These are phyloP conservation scores for Penicillium sp. DNA, from an alignment of 2,329 filamentous ascomycete genomes.

Conservation along the genomic window DNA sequence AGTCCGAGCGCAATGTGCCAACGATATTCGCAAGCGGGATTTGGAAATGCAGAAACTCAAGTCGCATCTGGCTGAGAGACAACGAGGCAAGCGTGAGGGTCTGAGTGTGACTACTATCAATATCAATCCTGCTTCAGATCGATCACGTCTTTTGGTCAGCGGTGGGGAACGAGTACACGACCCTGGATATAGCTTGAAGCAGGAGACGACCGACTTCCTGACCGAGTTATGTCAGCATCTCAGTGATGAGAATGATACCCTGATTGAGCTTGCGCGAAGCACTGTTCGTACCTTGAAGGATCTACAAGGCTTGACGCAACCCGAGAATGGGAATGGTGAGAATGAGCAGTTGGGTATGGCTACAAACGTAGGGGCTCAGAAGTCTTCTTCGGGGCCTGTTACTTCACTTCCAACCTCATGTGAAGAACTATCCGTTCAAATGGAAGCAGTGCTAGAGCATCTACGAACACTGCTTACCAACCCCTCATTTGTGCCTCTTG, in stretches of 20 bases:
- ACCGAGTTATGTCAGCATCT: conserved; percentile 78
- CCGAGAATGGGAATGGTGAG: conserved; percentile 29
- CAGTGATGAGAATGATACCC: conserved; percentile 85
- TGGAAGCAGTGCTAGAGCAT: conserved; percentile 76
- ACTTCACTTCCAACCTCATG: conserved; percentile 58
- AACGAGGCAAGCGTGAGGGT: conserved; percentile 58
- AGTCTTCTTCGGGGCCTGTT: conserved; percentile 27
- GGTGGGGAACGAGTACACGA: conserved; percentile 49
- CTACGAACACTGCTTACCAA: conserved; percentile 84
- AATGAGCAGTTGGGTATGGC: conserved; percentile 32
- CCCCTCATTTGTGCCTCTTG: conserved; percentile 91
- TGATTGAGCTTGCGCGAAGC: conserved; percentile 69
- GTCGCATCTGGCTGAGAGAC: conserved; percentile 72
- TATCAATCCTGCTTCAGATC: conserved; percentile 43
- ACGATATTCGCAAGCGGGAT: conserved; percentile 87
- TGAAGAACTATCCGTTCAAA: conserved; percentile 67
- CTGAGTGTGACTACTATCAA: conserved; percentile 50
- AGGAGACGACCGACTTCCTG: conserved; percentile 88
- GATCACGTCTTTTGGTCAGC: conserved; percentile 28
- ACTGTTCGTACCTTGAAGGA: conserved; percentile 68
- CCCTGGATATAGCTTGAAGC: conserved; percentile 67
- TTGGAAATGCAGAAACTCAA: conserved; percentile 85
- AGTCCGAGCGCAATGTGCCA: conserved; percentile 80
- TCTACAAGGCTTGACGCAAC: conserved; percentile 52
- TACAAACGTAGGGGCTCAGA: conserved; percentile 22